Base-by-base conservation (phyloP, 257 asterid species). In the Scutellaria baicalensis region DNA sequence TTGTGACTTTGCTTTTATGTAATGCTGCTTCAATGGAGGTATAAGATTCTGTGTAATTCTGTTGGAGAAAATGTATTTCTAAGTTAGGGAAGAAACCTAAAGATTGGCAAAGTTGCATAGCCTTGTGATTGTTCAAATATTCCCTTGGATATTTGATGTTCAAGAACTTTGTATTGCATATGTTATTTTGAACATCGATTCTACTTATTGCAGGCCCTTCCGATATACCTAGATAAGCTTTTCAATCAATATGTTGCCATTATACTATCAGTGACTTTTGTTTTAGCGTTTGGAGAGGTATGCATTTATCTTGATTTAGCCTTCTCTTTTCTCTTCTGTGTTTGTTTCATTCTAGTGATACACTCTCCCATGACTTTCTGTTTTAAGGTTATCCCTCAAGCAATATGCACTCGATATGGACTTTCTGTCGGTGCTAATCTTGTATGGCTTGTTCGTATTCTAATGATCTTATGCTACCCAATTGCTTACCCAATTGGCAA, bases 1-100 rank as follows among this genome's bases (percentile, higher is more conserved):
- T 93, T 50, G 98, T 93, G 74, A 93, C 98, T 11, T 79, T 93
- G 81, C 96, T 93, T 68, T 80, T 93, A 50, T 93, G 97, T 71
- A 93, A 93, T 72, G 97, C 98, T 77, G 95, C 84, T 74, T 13
- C 98, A 16, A 93, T 93, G 98, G 98, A 93, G 98, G 98, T 93
- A 81, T 78, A 49, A 7, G 35, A 31, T 33, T 57, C 35, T 66
- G 49, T 59, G 21, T 16, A 62, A 39, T 51, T 36, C 20, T 51
- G 14, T 56, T 50, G 42, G 31, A 36, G 20, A 69, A 54, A 64
- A 68, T 39, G 23, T 13, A 11, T 8, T 59, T 39, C n/a, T 42
- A 36, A 17, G 49, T 71, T 18, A 50, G 3, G 17, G 8, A 42
- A 12, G 39, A 38, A 66, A 39, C 40, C 23, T 21, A 20, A 50